These are phyloP conservation scores for Cordyceps javanica DNA, from an alignment of 2,329 filamentous ascomycete genomes.

Conservation along the genomic window DNA sequence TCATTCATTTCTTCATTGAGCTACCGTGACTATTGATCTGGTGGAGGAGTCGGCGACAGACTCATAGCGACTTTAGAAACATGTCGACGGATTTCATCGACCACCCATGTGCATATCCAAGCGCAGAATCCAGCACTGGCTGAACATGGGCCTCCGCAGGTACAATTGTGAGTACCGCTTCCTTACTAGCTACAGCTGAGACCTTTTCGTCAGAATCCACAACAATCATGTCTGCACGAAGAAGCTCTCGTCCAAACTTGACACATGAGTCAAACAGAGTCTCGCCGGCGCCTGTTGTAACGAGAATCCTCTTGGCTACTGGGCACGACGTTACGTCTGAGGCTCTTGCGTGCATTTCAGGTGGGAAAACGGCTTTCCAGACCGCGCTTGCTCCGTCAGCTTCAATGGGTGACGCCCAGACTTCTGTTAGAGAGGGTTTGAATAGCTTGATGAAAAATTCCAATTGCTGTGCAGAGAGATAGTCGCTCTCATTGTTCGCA, in stretches of 20 bases:
- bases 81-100: background rate
- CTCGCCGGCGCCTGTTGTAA: background rate
- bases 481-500: background rate
- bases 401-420: background rate
- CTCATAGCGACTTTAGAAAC: background rate
- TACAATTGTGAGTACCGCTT: background rate
- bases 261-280: constrained; percentile 4
- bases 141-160: constrained; percentile 1
- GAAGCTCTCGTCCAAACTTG: background rate
- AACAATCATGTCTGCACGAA: background rate
- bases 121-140: background rate
- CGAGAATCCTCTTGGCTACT: background rate
- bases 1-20: no score
- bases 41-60: background rate
- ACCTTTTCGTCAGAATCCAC: constrained; percentile 1
- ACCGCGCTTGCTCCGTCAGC: background rate
- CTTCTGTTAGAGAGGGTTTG: background rate
- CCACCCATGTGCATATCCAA: background rate
- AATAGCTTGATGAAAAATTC: background rate
- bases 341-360: no score
- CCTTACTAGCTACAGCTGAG: background rate
- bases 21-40: background rate
- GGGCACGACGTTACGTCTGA: background rate
- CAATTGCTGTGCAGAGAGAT: background rate
- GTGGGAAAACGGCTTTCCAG: background rate